Conservation (phyloP, 176 grass and related monocot genomes). For the Oryza rufipogon region DNA sequence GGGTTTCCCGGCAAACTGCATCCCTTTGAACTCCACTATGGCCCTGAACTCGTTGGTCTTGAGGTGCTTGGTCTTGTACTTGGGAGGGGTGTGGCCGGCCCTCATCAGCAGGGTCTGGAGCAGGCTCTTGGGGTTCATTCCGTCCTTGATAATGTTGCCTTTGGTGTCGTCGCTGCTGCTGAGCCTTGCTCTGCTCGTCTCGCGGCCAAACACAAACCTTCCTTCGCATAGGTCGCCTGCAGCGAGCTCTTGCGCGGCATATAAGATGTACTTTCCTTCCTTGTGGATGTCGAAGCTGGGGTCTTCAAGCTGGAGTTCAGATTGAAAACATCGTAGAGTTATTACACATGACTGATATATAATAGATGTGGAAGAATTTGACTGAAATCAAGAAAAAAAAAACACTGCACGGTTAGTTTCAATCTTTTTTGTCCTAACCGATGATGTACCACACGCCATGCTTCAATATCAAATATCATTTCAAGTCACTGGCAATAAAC, state of each 20-base stretch:
- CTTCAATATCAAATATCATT: slow-evolving; percentile 7
- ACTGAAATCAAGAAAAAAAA: slow-evolving; percentile 3
- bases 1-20: slow-evolving; percentile 93
- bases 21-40: slow-evolving; percentile 95
- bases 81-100: slow-evolving; percentile 83
- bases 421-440: background rate
- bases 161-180: slow-evolving; percentile 45
- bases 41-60: slow-evolving; percentile 96
- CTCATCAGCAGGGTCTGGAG: slow-evolving; percentile 97
- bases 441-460: slow-evolving; percentile 12
- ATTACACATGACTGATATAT: background rate
- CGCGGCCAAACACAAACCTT: slow-evolving; percentile 86
- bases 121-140: slow-evolving; percentile 80
- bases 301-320: slow-evolving; percentile 73
- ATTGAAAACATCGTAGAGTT: slow-evolving; percentile 30
- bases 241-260: slow-evolving; percentile 84
- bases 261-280: slow-evolving; percentile 87
- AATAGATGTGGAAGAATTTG: background rate
- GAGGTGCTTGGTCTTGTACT: slow-evolving; percentile 92
- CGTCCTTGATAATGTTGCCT: slow-evolving; percentile 61
- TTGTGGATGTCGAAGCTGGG: slow-evolving; percentile 83
- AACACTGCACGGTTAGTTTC: background rate
- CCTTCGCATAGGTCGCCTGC: slow-evolving; percentile 93
- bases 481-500: background rate
- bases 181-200: slow-evolving; percentile 55